A percentile compares a stretch with the other conserved stretches of the same genome.
Evolutionary conservation across 2,329 filamentous ascomycete genomes (phyloP).

Genomic region (Ascochyta pisi): DNA sequence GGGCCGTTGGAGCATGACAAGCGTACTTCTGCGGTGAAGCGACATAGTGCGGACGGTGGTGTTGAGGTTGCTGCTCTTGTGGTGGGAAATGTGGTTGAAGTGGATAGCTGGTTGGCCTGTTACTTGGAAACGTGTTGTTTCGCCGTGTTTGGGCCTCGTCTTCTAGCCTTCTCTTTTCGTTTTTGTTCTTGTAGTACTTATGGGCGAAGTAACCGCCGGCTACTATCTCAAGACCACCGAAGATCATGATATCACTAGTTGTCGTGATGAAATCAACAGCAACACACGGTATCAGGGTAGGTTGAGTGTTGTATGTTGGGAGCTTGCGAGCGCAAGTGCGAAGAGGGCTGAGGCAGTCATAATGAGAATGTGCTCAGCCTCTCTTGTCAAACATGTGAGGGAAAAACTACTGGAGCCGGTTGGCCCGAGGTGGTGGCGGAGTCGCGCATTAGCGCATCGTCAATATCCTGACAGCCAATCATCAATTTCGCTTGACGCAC

Average conservation of each 20-base stretch:
- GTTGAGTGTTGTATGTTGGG: background rate
- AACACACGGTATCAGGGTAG: background rate
- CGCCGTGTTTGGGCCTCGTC: conserved; percentile 35
- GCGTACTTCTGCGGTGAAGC: conserved; percentile 36
- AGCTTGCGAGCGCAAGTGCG: background rate
- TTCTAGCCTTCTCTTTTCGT: conserved; percentile 37
- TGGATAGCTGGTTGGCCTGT: conserved; percentile 23
- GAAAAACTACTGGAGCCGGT: conserved; percentile 29
- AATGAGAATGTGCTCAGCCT: conserved; percentile 30
- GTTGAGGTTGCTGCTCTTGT: conserved; percentile 23
- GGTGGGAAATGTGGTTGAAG: conserved; percentile 15
- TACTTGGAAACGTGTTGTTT: conserved; percentile 39
- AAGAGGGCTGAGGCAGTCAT: conserved; percentile 30
- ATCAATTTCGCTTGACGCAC: background rate
- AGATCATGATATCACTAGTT: conserved; percentile 42
- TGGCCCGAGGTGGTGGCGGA: conserved; percentile 33
- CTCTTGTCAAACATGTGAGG: conserved; percentile 24
- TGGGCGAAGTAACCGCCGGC: conserved; percentile 46
- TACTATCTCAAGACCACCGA: conserved; percentile 49
- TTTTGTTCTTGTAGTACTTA: conserved; percentile 45
- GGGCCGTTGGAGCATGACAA: conserved; percentile 26
- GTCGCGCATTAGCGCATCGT: conserved; percentile 9
- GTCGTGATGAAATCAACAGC: background rate
- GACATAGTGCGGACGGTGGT: conserved; percentile 19
- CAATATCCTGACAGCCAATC: conserved; percentile 5